phyloP scores from a whole-genome alignment of 805 yeast genomes.

The Wickerhamiella cacticola region DNA sequence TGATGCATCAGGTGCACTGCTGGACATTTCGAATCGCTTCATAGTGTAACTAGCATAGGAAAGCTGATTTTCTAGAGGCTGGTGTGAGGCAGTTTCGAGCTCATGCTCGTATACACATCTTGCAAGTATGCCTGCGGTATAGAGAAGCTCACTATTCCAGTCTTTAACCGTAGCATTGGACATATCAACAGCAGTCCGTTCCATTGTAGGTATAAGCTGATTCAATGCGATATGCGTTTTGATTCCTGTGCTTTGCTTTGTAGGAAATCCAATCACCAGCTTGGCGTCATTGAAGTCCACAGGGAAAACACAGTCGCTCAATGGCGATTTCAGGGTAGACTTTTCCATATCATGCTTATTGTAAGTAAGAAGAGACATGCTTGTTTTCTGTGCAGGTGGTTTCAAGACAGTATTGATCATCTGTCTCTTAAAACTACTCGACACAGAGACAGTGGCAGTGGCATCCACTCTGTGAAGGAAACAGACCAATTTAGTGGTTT shows the following conservation, averaged over 20 bases:
- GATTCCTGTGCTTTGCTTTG: constrained; percentile 32
- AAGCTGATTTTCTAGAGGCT: constrained; percentile 4
- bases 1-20: constrained; percentile 29
- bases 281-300: constrained; percentile 29
- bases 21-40: constrained; percentile 25
- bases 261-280: constrained; percentile 33
- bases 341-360: constrained; percentile 25
- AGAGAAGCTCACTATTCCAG: constrained; percentile 32
- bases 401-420: constrained; percentile 32
- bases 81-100: constrained; percentile 17
- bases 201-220: constrained; percentile 35
- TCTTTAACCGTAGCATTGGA: constrained; percentile 32
- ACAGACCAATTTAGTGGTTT: constrained; percentile 24
- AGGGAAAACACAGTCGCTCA: constrained; percentile 30
- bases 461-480: constrained; percentile 28
- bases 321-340: constrained; percentile 27
- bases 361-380: constrained; percentile 27
- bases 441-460: constrained; percentile 24
- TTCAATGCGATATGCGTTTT: constrained; percentile 30
- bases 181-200: constrained; percentile 33
- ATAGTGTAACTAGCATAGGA: constrained; percentile 23
- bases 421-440: constrained; percentile 25
- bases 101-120: constrained; percentile 30
- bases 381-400: constrained; percentile 31
- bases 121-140: constrained; percentile 30